These are phyloP conservation scores for Cyberlindnera saturnus DNA, from an alignment of 805 yeast genomes.

Conservation along the genomic window DNA sequence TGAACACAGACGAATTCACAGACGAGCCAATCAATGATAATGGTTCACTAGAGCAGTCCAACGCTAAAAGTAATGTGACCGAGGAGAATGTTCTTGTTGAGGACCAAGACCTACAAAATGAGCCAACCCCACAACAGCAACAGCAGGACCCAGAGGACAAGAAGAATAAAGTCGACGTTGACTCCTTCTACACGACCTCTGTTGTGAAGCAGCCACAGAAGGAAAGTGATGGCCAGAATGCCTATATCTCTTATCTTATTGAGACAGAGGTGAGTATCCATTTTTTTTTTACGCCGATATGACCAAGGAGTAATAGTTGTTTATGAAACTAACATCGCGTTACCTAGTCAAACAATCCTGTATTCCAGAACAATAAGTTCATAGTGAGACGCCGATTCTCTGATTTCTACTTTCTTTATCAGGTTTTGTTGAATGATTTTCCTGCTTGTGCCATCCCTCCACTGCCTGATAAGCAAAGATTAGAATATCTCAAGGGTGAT, in stretches of 20 bases:
- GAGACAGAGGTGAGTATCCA: conserved; percentile 35
- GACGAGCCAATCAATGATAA: conserved; percentile 18
- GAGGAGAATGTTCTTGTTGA: not conserved
- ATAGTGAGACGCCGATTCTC: conserved; percentile 75
- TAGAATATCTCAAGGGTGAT: conserved; percentile 92
- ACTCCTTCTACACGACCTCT: conserved; percentile 28
- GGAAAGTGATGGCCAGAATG: conserved; percentile 69
- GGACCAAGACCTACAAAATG: not conserved
- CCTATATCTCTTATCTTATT: conserved; percentile 68
- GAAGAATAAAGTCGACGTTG: conserved; percentile 1
- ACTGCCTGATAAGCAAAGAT: conserved; percentile 83
- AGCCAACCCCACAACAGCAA: not conserved
- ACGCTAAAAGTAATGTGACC: not conserved
- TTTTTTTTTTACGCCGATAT: not conserved
- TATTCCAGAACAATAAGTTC: conserved; percentile 38
- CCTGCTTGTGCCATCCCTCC: conserved; percentile 91
- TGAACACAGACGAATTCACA: conserved; percentile 15
- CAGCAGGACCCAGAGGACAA: conserved; percentile 2
- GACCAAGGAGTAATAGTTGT: not conserved
- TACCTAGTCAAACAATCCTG: conserved; percentile 47
- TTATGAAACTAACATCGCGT: not conserved
- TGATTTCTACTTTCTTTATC: conserved; percentile 76
- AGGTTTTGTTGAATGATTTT: conserved; percentile 66
- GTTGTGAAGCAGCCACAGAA: conserved; percentile 55
- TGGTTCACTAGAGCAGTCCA: not conserved